Evolutionary conservation across 2,329 filamentous ascomycete genomes (phyloP).

Genomic region (Zelopaecilomyces penicillatus): DNA sequence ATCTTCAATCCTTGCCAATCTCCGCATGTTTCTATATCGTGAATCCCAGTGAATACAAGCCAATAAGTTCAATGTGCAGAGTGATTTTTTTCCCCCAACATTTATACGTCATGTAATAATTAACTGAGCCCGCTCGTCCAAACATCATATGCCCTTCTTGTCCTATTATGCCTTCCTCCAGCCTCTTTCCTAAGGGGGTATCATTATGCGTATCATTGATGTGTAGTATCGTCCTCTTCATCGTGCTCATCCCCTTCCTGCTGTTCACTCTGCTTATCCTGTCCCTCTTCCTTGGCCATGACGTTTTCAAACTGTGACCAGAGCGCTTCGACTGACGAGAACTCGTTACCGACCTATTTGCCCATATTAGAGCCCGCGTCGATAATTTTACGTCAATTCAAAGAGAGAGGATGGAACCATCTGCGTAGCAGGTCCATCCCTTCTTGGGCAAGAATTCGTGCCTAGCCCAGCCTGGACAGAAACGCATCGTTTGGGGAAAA

Average conservation of each 20-base stretch:
- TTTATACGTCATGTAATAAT: no score
- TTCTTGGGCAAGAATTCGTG: no score
- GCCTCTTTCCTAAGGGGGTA: background rate
- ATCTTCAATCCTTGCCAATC: no score
- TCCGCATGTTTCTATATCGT: no score
- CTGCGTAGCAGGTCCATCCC: no score
- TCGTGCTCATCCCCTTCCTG: conserved; percentile 15
- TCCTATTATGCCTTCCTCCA: background rate
- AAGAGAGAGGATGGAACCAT: no score
- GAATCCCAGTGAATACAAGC: no score
- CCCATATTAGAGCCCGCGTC: no score
- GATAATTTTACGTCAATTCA: no score
- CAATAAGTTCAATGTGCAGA: no score
- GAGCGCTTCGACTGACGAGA: conserved; percentile 89
- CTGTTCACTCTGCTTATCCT: conserved; percentile 18
- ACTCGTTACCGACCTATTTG: conserved; percentile 79
- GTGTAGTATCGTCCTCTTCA: conserved; percentile 3
- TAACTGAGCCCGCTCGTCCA: background rate
- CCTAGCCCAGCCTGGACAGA: background rate
- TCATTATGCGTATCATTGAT: conserved; percentile 1
- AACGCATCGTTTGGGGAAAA: background rate
- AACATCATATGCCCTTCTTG: conserved; percentile 14
- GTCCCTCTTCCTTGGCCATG: conserved; percentile 60
- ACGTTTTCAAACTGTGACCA: conserved; percentile 98
- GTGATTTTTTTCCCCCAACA: no score